Percentiles rank a stretch among this genome's conserved stretches.
Evolutionary conservation across 2,329 filamentous ascomycete genomes (phyloP).

Genomic region (Diaporthe sp.): DNA sequence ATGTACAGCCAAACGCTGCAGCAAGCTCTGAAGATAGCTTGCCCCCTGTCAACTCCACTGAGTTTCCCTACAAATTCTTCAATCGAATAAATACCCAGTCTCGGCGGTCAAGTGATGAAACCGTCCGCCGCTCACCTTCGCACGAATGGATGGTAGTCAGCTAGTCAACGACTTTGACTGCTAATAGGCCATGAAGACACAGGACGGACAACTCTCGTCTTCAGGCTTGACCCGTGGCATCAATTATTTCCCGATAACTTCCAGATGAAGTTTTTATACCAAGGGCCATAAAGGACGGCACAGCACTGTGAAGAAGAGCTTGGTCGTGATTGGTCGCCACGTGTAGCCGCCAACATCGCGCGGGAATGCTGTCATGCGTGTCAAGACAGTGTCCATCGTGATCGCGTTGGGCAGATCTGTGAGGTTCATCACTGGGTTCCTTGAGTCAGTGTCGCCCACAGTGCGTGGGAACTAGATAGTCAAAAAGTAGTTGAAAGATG

Average conservation of each 20-base stretch:
- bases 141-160: neutral
- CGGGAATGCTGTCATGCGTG: neutral
- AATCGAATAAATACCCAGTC: neutral
- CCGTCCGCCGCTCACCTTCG: neutral
- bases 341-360: neutral
- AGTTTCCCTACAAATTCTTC: neutral
- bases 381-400: neutral
- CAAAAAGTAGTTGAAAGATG: neutral
- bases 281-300: neutral
- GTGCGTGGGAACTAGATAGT: neutral
- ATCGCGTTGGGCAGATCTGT: neutral
- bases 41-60: neutral
- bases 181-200: neutral
- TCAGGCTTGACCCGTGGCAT: neutral
- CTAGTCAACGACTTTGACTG: too few species aligned
- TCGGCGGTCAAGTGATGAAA: neutral
- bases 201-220: too few species aligned
- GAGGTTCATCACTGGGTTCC: too few species aligned
- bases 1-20: neutral
- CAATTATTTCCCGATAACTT: too few species aligned
- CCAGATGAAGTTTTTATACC: too few species aligned
- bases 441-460: neutral
- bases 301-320: too few species aligned
- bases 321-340: too few species aligned
- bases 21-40: neutral